These are phyloP conservation scores for Aaosphaeria arxii DNA, from an alignment of 2,329 filamentous ascomycete species.

Conservation along the genomic window DNA sequence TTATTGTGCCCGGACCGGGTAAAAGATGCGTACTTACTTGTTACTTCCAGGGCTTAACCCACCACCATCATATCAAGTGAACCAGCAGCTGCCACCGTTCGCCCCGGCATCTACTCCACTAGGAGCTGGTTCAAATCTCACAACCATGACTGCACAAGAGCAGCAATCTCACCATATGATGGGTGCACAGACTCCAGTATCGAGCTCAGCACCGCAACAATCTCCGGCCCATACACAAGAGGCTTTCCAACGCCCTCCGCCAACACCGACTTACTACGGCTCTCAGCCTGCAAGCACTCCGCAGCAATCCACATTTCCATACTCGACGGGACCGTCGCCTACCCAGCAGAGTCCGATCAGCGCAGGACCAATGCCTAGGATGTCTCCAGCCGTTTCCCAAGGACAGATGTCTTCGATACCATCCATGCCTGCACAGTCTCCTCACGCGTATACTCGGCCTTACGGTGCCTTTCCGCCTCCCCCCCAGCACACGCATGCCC, in stretches of 20 bases:
- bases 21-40: slow-evolving; percentile 56
- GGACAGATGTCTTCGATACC: slow-evolving; percentile 44
- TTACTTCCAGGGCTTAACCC: slow-evolving; percentile 61
- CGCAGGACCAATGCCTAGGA: slow-evolving; percentile 44
- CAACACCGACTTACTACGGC: slow-evolving; percentile 63
- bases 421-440: slow-evolving; percentile 48
- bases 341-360: slow-evolving; percentile 51
- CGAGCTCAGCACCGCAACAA: slow-evolving; percentile 36
- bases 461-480: slow-evolving; percentile 38
- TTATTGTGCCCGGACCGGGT: slow-evolving; percentile 42
- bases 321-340: slow-evolving; percentile 47
- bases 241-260: slow-evolving; percentile 55
- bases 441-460: slow-evolving; percentile 47
- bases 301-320: slow-evolving; percentile 48
- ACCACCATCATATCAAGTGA: slow-evolving; percentile 62
- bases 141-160: slow-evolving; percentile 41
- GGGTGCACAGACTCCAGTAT: slow-evolving; percentile 39
- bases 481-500: slow-evolving; percentile 17
- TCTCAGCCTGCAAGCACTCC: slow-evolving; percentile 53
- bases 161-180: slow-evolving; percentile 49
- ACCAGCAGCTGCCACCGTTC: slow-evolving; percentile 59
- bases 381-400: slow-evolving; percentile 52
- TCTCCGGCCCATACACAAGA: slow-evolving; percentile 60
- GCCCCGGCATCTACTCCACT: slow-evolving; percentile 55
- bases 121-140: slow-evolving; percentile 50